Evolutionary conservation across 306 rosid genomes (phyloP), one percentile per base, ranked within the genome.

Genomic region (Sophora flavescens): DNA sequence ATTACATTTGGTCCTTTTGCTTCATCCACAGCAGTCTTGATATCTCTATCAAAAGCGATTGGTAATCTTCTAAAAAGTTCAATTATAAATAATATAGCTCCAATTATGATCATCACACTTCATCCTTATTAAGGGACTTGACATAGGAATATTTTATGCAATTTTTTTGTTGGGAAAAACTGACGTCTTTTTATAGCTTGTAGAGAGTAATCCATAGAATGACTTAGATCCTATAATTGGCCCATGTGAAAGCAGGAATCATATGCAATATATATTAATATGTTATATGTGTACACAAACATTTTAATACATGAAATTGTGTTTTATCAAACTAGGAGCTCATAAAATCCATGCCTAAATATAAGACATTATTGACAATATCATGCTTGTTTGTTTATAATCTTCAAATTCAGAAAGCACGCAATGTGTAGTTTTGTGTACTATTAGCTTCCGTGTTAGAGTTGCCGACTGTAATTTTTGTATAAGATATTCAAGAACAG

Each of bases 1-100:
- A 76, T 93, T 65, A 91, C 90, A 33, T 91, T 93, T 81, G 98
- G 98, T 74, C 97, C 98, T 45, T 91, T 89, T 87, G 75, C 94
- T 75, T 87, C 98, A 56, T 96, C 98, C 22, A 69, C 82, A 14
- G 93, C 63, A 41, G 96, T 90, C 82, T 74, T 93, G 80, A 76
- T 77, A 63, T 87, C 98, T 74, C 79, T 91, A 33, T 91, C 98
- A 62, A 91, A 85, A 75, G 98, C 96, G 47, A 84, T 87, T 65
- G 97, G 98, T 93, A 91, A 88, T 70, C 82, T 81, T 52, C 72
- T 72, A 51, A 64, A 45, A 56, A 50, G 30, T 9, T 15, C 17
- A 28, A 6, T 56, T 53, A 54, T 63, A 38, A 77, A 50, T 65
- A 15, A 61, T 63, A 60, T 63, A 42, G 42, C 76, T 62, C 22